Evolutionary conservation across 1,284 basidiomycete species (phyloP), one percentile per base, ranked within the genome.

Genomic region (Leccinum subrobustum): DNA sequence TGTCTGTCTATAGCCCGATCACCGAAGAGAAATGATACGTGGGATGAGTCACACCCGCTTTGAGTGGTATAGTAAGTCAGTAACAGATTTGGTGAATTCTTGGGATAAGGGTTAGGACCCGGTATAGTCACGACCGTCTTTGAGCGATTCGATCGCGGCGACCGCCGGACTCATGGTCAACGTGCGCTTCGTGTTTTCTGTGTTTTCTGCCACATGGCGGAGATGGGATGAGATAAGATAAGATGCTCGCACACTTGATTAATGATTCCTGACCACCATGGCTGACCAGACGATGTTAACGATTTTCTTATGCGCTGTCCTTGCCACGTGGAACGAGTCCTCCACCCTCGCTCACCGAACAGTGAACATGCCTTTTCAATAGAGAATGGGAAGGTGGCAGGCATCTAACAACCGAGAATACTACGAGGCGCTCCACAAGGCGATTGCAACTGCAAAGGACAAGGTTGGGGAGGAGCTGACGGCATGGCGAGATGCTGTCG

Each of bases 111-210:
- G 78, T 98, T 98, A 79, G n/a, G 89, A 86, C 9, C 25, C 89
- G 9, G 92, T 95, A 72, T 92, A 95, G 78, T 99, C 97, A 58
- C 93, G 74, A 9, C 96, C 96, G 65, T 97, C 96, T 75, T 97
- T 96, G 65, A 99, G 83, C 2, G 91, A 93, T 79, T 99, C 96
- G 67, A 98, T 92, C 48, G 85, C 96, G 4, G 92, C 89, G 48
- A 92, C 91, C 16, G 90, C 20, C 20, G 20, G 84, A 42, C 91
- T 92, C 0, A 96, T 96, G 54, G 88, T 91, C 63, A 99, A 82
- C 0, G 94, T 95, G 66, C 95, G 89, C 78, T 98, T 99, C 50
- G 95, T 96, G 73, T 96, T 89, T 75, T 98, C 95, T 61, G 97
- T 87, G 33, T n/a, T 37, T 37, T 37, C 6, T 20, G 96, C 95